These are phyloP conservation scores for Septoria petroselini DNA, from an alignment of 2,329 filamentous ascomycete species.

Conservation along the genomic window DNA sequence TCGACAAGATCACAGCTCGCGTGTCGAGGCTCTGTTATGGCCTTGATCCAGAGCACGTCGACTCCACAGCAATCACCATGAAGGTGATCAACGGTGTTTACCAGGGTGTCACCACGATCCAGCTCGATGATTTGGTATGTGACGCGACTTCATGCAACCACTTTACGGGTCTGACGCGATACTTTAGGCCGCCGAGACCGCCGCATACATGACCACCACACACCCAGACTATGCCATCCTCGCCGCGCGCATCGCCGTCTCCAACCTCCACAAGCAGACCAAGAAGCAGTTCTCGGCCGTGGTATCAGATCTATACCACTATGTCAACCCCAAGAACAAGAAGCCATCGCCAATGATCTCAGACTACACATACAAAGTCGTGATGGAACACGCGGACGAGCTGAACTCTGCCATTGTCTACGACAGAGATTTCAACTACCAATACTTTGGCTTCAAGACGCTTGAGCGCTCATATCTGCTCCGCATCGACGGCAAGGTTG, in stretches of 20 bases:
- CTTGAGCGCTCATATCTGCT: constrained; percentile 96
- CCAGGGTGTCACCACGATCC: constrained; percentile 92
- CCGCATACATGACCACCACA: constrained; percentile 99
- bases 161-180: constrained; percentile 3
- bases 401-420: constrained; percentile 99
- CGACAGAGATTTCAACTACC: constrained; percentile 99
- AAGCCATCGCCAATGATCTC: constrained; percentile 91
- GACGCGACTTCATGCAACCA: constrained; percentile 12
- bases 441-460: constrained; percentile 99
- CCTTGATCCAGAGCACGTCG: constrained; percentile 90
- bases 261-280: constrained; percentile 99
- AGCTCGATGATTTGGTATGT: constrained; percentile 93
- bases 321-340: constrained; percentile 90
- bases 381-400: constrained; percentile 95
- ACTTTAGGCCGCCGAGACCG: constrained; percentile 87
- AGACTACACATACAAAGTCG: constrained; percentile 80
- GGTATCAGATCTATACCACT: constrained; percentile 88
- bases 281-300: constrained; percentile 99
- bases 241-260: constrained; percentile 95
- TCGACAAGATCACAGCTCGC: constrained; percentile 99
- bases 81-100: constrained; percentile 99
- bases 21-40: constrained; percentile 97
- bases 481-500: constrained; percentile 91
- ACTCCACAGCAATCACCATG: constrained; percentile 96
- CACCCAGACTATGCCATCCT: constrained; percentile 99